Base-by-base conservation (phyloP, 495 filamentous ascomycete genomes). In the Beverwykella pulmonaria region DNA sequence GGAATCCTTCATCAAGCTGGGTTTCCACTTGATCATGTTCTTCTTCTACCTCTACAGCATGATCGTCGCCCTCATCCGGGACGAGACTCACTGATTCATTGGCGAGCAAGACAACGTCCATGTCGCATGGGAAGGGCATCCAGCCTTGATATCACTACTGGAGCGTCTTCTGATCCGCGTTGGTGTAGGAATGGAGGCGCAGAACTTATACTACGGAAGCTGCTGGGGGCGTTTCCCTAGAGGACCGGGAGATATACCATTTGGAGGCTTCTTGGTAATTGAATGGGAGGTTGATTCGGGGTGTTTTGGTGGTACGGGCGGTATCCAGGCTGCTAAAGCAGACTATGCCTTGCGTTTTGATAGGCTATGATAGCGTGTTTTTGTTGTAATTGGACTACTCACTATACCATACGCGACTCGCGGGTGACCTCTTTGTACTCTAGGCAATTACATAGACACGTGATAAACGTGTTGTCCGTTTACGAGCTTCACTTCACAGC, bases 11-110 rank as follows among this genome's bases (percentile, higher is more conserved):
- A 88, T 95, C 81, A 99, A 99, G 80, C 91, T 99, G 39, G 95
- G 93, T 63, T 98, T 99, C 86, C 94, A 98, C 78, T 87, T 99
- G 41, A 76, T 98, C 80, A 95, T 99, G 90, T 99, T 99, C 86
- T 99, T 99, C 85, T 99, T 97, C 87, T 99, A 99, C 81, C 87
- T 99, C 26, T 99, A 98, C 87, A 93, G 86, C 81, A 99, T 99
- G 95, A 99, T 99, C 63, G 94, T 97, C 57, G 93, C 93, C 63
- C 82, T 98, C 58, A 99, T 99, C 83, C 87, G 89, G 72, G 95
- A 99, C 76, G 94, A 98, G 79, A 86, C 91, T 49, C 83, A 93
- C 79, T 97, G 79, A 87, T 71, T 83, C 49, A 9, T n/a, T 14
- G 9, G 39, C 39, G 17, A 44, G 39, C 39, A 14, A 44, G 39